A percentile compares a stretch with the other conserved stretches of the same genome.
Evolutionary conservation across 75 land plant species (phyloP).

Genomic region (Pinus albicaulis): DNA sequence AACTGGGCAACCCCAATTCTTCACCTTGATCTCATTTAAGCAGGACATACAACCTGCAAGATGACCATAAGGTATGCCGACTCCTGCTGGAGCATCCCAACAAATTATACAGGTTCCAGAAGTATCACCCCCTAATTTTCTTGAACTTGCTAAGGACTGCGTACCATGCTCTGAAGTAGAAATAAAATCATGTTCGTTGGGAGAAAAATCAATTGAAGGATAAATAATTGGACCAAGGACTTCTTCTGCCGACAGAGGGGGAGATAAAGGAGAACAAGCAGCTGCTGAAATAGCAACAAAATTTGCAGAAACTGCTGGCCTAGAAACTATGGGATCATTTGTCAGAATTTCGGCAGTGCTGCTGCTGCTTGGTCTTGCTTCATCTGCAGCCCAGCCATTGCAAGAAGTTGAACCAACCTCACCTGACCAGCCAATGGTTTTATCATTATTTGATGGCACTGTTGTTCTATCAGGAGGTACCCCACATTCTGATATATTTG

Average conservation of each 20-base stretch:
- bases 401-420: background rate
- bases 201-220: constrained; percentile 60
- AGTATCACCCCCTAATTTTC: background rate
- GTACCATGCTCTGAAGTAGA: constrained; percentile 4
- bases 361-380: constrained; percentile 17
- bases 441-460: background rate
- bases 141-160: constrained; percentile 9
- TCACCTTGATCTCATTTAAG: constrained; percentile 74
- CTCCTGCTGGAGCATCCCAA: constrained; percentile 85
- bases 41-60: constrained; percentile 96
- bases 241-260: constrained; percentile 44
- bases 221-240: constrained; percentile 55
- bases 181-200: constrained; percentile 28
- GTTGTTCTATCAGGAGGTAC: background rate
- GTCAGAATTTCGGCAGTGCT: background rate
- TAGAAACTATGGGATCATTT: background rate
- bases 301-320: constrained; percentile 8
- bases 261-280: constrained; percentile 55
- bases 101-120: constrained; percentile 71
- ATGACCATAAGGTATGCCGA: constrained; percentile 91
- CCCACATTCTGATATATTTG: constrained; percentile 10
- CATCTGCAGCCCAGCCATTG: constrained; percentile 23
- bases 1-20: constrained; percentile 90
- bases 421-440: background rate
- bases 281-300: background rate